phyloP scores from a whole-genome alignment of 257 asterid species.

The Plantago ovata region DNA sequence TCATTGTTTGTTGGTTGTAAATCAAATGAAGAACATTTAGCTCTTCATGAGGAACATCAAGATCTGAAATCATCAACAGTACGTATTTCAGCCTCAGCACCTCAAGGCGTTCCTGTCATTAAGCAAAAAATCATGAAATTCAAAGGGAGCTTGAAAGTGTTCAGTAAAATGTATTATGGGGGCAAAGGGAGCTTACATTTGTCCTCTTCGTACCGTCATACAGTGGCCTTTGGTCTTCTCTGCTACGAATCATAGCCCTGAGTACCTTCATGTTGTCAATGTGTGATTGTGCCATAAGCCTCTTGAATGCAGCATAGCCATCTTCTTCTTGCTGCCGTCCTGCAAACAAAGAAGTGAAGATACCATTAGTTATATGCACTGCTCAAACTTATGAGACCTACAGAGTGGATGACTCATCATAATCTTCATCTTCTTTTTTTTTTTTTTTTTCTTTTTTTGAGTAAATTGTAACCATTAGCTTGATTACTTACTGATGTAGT shows the following conservation, averaged over 20 bases:
- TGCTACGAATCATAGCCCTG: constrained; percentile 32
- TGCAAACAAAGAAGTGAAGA: constrained; percentile 11
- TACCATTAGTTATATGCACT: neutral
- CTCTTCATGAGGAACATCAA: constrained; percentile 67
- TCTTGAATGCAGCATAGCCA: constrained; percentile 31
- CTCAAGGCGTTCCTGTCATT: constrained; percentile 60
- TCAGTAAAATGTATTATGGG: neutral
- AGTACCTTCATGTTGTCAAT: constrained; percentile 54
- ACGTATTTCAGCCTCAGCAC: constrained; percentile 59
- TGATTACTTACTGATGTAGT: constrained; percentile 34
- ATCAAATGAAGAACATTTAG: constrained; percentile 67
- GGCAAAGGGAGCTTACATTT: constrained; percentile 21
- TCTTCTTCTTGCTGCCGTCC: constrained; percentile 33
- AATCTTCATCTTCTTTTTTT: neutral
- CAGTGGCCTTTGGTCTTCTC: constrained; percentile 44
- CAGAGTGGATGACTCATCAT: too few relatives aligned
- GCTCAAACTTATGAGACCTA: too few relatives aligned
- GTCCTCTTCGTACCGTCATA: constrained; percentile 34
- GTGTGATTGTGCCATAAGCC: constrained; percentile 36
- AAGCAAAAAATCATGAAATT: neutral
- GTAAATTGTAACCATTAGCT: neutral
- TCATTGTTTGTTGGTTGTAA: constrained; percentile 42
- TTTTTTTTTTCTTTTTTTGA: neutral
- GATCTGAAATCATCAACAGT: constrained; percentile 67
- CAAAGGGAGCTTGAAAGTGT: neutral